phyloP scores from a whole-genome alignment of 768 basidiomycete species.

The Tricholoma matsutake region DNA sequence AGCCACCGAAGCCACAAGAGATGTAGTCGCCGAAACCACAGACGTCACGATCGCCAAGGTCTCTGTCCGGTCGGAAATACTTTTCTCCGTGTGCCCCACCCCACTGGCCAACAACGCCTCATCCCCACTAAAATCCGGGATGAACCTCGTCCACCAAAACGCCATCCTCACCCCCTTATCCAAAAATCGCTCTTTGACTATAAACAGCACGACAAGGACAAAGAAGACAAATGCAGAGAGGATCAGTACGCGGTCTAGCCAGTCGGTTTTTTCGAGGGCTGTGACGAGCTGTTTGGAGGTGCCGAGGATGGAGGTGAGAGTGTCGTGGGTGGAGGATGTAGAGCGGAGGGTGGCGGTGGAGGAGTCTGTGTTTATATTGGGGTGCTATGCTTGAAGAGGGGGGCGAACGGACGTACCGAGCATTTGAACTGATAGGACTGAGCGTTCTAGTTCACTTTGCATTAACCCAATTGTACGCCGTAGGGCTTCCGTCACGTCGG shows the following conservation, averaged over 20 bases:
- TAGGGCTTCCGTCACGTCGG: slow-evolving; percentile 85
- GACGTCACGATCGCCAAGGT: not conserved
- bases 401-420: slow-evolving; percentile 50
- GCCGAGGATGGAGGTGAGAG: slow-evolving; percentile 63
- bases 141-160: slow-evolving; percentile 84
- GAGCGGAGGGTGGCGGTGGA: slow-evolving; percentile 76
- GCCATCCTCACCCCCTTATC: slow-evolving; percentile 77
- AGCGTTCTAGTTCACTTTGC: slow-evolving; percentile 90
- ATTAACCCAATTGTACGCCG: slow-evolving; percentile 81
- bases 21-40: not conserved
- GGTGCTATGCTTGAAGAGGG: too few relatives aligned
- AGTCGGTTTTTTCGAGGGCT: slow-evolving; percentile 85
- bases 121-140: slow-evolving; percentile 50
- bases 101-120: slow-evolving; percentile 1
- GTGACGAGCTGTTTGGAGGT: slow-evolving; percentile 86
- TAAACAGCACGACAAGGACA: slow-evolving; percentile 76
- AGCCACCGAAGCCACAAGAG: slow-evolving; percentile 3
- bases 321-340: slow-evolving; percentile 75
- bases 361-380: slow-evolving; percentile 46
- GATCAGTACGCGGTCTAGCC: slow-evolving; percentile 88
- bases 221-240: slow-evolving; percentile 81
- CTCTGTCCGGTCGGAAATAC: not conserved
- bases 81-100: not conserved
- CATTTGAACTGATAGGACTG: slow-evolving; percentile 81
- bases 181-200: slow-evolving; percentile 84